Conservation (phyloP, 2,329 filamentous ascomycete genomes). For the Epichloe coenophiala region DNA sequence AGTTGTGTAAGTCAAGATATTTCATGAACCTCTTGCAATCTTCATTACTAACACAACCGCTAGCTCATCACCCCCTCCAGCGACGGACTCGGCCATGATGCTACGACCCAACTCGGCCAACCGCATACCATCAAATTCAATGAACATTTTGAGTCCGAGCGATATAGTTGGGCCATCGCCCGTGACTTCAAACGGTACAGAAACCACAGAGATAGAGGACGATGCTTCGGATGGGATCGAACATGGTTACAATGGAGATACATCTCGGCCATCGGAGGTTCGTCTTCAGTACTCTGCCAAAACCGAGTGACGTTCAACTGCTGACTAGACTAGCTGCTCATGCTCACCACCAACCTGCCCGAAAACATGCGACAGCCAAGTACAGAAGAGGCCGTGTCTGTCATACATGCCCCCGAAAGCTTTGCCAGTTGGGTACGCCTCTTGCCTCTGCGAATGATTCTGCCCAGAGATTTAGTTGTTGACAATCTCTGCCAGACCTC, state of each 20-base stretch:
- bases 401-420: slow-evolving; percentile 79
- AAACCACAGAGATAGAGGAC: slow-evolving; percentile 73
- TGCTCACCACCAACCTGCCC: slow-evolving; percentile 43
- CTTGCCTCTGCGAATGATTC: neutral
- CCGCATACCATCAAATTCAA: slow-evolving; percentile 33
- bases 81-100: slow-evolving; percentile 32
- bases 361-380: slow-evolving; percentile 43
- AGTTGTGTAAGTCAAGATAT: slow-evolving; percentile 30
- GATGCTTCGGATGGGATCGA: slow-evolving; percentile 51
- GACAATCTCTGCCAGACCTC: slow-evolving; percentile 23
- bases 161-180: slow-evolving; percentile 70
- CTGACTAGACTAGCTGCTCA: slow-evolving; percentile 27
- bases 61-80: slow-evolving; percentile 24
- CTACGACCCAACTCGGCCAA: slow-evolving; percentile 39
- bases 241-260: slow-evolving; percentile 11
- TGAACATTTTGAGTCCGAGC: slow-evolving; percentile 48
- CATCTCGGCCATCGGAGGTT: slow-evolving; percentile 19
- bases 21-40: neutral
- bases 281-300: neutral
- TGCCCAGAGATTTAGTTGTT: neutral
- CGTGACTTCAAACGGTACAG: slow-evolving; percentile 74
- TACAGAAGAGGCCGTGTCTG: slow-evolving; percentile 71
- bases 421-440: slow-evolving; percentile 64
- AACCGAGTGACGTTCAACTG: neutral
- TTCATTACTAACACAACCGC: slow-evolving; percentile 5